phyloP scores from a whole-genome alignment of 768 basidiomycete genomes.

The Terana coerulea region DNA sequence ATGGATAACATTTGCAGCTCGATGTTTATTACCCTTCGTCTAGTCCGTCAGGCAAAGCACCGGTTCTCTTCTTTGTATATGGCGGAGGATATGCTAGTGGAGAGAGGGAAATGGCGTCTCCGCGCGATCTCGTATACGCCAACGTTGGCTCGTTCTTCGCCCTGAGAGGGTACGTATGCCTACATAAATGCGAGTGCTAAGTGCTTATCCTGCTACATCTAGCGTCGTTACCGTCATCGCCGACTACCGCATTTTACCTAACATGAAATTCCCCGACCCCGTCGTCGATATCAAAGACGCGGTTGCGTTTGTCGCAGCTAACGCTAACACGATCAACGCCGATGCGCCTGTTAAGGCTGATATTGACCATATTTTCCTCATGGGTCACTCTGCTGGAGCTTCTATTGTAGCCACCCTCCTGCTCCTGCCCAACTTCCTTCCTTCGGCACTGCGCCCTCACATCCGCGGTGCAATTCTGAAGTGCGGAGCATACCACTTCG shows the following conservation, averaged over 20 bases:
- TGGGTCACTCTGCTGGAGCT: constrained; percentile 64
- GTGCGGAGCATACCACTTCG: constrained; percentile 42
- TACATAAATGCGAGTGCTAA: background rate
- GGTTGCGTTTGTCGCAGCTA: constrained; percentile 45
- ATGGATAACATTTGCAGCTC: constrained; percentile 35
- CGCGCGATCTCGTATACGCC: constrained; percentile 50
- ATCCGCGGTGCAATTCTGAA: constrained; percentile 45
- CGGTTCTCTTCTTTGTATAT: constrained; percentile 61
- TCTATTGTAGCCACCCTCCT: constrained; percentile 44
- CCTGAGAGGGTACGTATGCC: constrained; percentile 35
- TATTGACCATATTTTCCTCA: constrained; percentile 39
- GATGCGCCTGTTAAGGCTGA: constrained; percentile 30
- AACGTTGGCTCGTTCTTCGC: constrained; percentile 62
- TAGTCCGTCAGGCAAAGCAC: constrained; percentile 29
- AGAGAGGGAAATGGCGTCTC: constrained; percentile 41
- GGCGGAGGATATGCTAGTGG: constrained; percentile 62
- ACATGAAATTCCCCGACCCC: constrained; percentile 50
- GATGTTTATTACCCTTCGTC: constrained; percentile 58
- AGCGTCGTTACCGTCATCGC: constrained; percentile 58
- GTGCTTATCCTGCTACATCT: background rate
- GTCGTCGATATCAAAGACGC: constrained; percentile 60
- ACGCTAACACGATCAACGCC: constrained; percentile 22
- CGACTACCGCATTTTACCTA: constrained; percentile 63
- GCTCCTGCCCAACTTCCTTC: constrained; percentile 28
- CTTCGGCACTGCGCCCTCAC: constrained; percentile 22